These are phyloP conservation scores for Mesembryanthemum crystallinum DNA, from an alignment of 148 eudicot species.

Conservation along the genomic window DNA sequence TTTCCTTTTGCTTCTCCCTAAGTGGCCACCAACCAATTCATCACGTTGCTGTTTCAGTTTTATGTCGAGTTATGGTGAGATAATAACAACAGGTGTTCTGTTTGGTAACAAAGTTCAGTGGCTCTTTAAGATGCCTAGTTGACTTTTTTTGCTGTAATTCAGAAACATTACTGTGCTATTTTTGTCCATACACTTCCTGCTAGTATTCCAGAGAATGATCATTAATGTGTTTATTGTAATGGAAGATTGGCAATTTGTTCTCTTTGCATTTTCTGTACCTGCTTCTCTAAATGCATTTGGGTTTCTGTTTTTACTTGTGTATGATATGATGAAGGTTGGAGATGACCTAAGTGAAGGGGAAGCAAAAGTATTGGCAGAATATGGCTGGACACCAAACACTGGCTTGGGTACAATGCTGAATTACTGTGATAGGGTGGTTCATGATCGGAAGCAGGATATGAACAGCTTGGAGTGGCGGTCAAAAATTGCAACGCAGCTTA, in stretches of 20 bases:
- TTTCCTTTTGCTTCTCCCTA: not conserved
- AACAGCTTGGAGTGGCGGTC: conserved; percentile 78
- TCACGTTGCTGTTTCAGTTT: not conserved
- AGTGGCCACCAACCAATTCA: not conserved
- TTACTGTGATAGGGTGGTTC: conserved; percentile 83
- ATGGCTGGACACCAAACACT: conserved; percentile 82
- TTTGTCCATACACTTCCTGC: not conserved
- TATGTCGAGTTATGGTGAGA: not conserved
- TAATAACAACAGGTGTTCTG: not conserved
- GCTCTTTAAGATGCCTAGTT: not conserved
- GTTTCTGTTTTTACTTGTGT: conserved; percentile 2
- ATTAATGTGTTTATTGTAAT: not conserved
- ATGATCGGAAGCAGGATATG: conserved; percentile 66
- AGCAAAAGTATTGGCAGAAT: conserved; percentile 73
- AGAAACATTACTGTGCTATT: not conserved
- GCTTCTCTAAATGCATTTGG: not conserved
- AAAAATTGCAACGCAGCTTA: conserved; percentile 70
- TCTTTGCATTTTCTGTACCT: not conserved
- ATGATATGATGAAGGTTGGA: conserved; percentile 52
- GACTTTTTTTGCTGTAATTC: not conserved
- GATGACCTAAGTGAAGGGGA: conserved; percentile 82
- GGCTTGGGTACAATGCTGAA: conserved; percentile 94
- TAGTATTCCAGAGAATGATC: not conserved
- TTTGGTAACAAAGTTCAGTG: not conserved
- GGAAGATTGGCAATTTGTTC: not conserved